Conservation (phyloP, 2,329 filamentous ascomycete species). For the Aspergillus aculeatinus region DNA sequence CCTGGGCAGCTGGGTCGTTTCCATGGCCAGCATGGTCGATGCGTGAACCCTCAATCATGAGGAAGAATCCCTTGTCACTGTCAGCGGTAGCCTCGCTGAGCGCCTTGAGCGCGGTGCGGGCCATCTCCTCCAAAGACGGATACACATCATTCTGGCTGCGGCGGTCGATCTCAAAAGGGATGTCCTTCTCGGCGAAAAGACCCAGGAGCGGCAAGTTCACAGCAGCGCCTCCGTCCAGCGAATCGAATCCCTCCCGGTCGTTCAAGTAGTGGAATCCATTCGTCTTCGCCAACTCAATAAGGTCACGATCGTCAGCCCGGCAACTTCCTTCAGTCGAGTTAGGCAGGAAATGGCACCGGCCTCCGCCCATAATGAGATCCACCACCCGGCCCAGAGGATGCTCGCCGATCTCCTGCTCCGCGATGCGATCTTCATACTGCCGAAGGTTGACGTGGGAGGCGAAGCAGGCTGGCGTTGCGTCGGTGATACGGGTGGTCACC, state of each 20-base stretch:
- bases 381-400: conserved; percentile 83
- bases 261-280: conserved; percentile 80
- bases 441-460: conserved; percentile 81
- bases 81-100: conserved; percentile 78
- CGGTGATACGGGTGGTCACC: conserved; percentile 90
- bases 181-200: conserved; percentile 76
- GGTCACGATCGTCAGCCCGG: conserved; percentile 72
- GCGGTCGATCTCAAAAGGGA: conserved; percentile 93
- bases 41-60: conserved; percentile 96
- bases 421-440: conserved; percentile 83
- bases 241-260: conserved; percentile 72
- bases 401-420: conserved; percentile 85
- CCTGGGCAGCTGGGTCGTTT: conserved; percentile 80
- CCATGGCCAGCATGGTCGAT: conserved; percentile 93
- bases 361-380: conserved; percentile 90
- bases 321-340: conserved; percentile 81
- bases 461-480: conserved; percentile 95
- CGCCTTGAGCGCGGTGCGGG: conserved; percentile 73
- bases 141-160: conserved; percentile 74
- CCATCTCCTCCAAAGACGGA: conserved; percentile 89
- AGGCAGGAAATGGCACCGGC: conserved; percentile 87
- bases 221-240: conserved; percentile 63
- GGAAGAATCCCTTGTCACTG: conserved; percentile 90
- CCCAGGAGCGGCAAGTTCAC: conserved; percentile 80
- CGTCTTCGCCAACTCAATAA: conserved; percentile 69